Evolutionary conservation across 1,284 basidiomycete genomes (phyloP), one percentile per base, ranked within the genome.

Genomic region (Caloboletus firmus): DNA sequence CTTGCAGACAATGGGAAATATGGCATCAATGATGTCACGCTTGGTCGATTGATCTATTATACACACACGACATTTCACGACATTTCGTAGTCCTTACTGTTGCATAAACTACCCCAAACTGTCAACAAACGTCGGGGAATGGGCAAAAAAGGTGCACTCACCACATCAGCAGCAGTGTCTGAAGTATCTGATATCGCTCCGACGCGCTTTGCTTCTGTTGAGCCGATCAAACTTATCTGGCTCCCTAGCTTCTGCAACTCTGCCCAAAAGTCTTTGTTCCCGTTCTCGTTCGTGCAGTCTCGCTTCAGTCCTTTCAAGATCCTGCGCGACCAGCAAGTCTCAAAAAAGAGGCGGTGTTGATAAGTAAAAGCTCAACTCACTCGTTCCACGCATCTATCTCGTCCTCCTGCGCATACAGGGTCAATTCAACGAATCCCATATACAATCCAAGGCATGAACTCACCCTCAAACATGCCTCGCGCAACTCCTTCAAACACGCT

Each of bases 341-440:
- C 50, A 45, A 41, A 32, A n/a, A 40, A 24, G 49, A 22, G 15
- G 13, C n/a, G 3, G 13, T 3, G 30, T 2, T 1, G 6, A 42
- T 7, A 1, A 20, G 6, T 1, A 31, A 17, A 18, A 2, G 26
- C 41, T 24, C 35, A 48, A 76, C 83, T 59, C 56, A 89, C 85
- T 67, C 68, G 70, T 92, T 91, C 89, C 89, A 92, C 22, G 79
- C 79, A 48, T 87, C 85, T 40, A 91, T 80, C 68, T 91, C 87
- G 65, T 90, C 87, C 71, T 91, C 87, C 82, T 88, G 60, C n/a
- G 54, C 20, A 43, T 36, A 51, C 22, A 15, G 8, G 39, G 28
- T 45, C 40, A 26, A 36, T 26, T 39, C 17, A 40, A 32, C 15
- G 28, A 45, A 41, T 54, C 26, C 32, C 1, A 20, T 17, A 22